These are phyloP conservation scores for Chlorella sp. DNA, from an alignment of 139 green algal species.

Conservation along the genomic window DNA sequence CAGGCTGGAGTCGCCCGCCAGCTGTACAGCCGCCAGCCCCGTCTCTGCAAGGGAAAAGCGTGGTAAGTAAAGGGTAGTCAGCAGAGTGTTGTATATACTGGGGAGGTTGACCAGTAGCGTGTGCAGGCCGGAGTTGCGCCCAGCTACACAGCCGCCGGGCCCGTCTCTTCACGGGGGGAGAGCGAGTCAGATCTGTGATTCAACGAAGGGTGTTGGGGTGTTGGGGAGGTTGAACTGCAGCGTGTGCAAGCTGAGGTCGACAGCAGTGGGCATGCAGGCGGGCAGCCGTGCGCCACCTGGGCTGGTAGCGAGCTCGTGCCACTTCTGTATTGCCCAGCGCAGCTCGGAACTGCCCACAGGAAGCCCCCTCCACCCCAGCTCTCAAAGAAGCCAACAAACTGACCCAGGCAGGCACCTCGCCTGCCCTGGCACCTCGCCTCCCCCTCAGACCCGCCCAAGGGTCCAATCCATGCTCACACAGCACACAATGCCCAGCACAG, in stretches of 20 bases:
- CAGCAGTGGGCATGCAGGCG: too few species aligned
- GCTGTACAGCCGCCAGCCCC: slow-evolving; percentile 75
- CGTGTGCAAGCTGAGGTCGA: too few species aligned
- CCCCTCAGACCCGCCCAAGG: too few species aligned
- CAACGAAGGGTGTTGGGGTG: too few species aligned
- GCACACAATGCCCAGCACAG: not conserved
- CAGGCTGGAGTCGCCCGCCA: slow-evolving; percentile 67
- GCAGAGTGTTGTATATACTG: not conserved
- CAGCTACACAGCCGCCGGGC: not conserved
- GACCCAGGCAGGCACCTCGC: not conserved
- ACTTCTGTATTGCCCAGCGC: too few species aligned
- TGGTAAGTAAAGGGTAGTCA: not conserved
- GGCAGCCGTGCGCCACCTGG: too few species aligned
- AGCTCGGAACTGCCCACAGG: too few species aligned
- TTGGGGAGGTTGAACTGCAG: too few species aligned
- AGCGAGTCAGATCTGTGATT: not conserved
- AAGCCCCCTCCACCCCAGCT: too few species aligned
- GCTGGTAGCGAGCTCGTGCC: too few species aligned
- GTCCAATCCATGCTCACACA: not conserved
- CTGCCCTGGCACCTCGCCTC: not conserved
- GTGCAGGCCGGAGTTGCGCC: not conserved
- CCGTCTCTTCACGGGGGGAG: not conserved
- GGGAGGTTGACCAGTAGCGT: not conserved
- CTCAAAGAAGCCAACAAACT: too few species aligned
- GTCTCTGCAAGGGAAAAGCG: not conserved